Percentiles rank a stretch among this genome's conserved stretches.
These are phyloP conservation scores for Malassezia dermatis DNA, from an alignment of 1,284 basidiomycete species.

Conservation along the genomic window DNA sequence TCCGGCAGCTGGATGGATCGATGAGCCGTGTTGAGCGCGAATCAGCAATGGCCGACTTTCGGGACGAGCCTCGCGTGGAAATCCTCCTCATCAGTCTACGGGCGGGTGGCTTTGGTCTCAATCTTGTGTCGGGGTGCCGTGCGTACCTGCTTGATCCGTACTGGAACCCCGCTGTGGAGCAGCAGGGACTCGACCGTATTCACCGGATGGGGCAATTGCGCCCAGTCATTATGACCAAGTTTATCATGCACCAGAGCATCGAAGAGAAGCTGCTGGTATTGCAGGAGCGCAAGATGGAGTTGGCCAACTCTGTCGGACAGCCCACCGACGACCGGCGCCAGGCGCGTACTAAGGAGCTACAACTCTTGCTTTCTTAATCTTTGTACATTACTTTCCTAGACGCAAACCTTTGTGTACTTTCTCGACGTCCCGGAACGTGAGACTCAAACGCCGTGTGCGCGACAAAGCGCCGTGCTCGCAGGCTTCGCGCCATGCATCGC, in stretches of 20 bases:
- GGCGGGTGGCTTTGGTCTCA: constrained; percentile 55
- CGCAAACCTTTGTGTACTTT: constrained; percentile 6
- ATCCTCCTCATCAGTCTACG: constrained; percentile 40
- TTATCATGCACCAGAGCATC: constrained; percentile 41
- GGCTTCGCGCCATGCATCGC: constrained; percentile 2
- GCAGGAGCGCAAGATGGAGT: constrained; percentile 40
- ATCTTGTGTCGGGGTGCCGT: constrained; percentile 56
- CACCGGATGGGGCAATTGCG: constrained; percentile 39
- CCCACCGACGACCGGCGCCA: constrained; percentile 16
- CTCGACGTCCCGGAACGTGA: constrained; percentile 73
- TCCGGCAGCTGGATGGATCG: constrained; percentile 34
- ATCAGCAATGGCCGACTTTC: constrained; percentile 30
- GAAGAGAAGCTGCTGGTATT: constrained; percentile 44
- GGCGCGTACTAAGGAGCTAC: constrained; percentile 31
- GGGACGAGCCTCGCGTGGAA: constrained; percentile 29
- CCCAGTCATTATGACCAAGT: constrained; percentile 43
- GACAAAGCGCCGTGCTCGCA: constrained; percentile 47
- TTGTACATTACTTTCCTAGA: not conserved
- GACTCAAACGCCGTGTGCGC: constrained; percentile 61
- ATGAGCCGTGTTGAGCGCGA: constrained; percentile 36
- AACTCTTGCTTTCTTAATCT: constrained; percentile 25
- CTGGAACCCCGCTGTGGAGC: constrained; percentile 90
- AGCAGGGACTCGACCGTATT: constrained; percentile 43
- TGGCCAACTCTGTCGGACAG: constrained; percentile 41
- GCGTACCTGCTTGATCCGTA: constrained; percentile 93